Evolutionary conservation across 2,329 filamentous ascomycete species (phyloP), one percentile per base, ranked within the genome.

Genomic region (Trichoderma harzianum): DNA sequence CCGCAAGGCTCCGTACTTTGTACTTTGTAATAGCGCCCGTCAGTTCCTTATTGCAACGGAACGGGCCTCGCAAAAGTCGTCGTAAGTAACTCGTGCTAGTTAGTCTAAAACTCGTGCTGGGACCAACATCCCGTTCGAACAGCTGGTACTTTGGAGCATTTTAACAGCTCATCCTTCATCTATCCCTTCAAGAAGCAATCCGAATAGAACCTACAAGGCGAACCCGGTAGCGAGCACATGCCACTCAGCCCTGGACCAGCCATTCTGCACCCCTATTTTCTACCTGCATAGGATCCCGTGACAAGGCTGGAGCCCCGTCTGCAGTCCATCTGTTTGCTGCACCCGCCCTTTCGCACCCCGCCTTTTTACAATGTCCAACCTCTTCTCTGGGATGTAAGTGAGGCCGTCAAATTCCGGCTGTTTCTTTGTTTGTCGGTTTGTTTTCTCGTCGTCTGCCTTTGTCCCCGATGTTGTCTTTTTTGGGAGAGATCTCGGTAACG

Each of bases 311-410:
- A 70, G 55, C 71, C 60, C 36, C 57, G 60, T 24, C 55, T 60
- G 51, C 57, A 43, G 32, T 69, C 61, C 34, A 53, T 61, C 69
- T 51, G 57, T 57, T 63, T 36, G 24, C 70, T 69, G 72, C 64
- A 68, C 60, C 64, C 66, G 60, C 62, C 51, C 58, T 61, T 68
- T 64, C 62, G 36, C 65, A 60, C 69, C 69, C 70, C 73, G 64
- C 72, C 60, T 70, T 73, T 62, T 61, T 61, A 77, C 79, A 26
- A 89, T 89, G 87, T 89, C 87, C 76, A 88, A 88, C 82, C 82
- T 89, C 77, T 89, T 89, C 79, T 89, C 87, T 77, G 87, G 87
- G 81, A 89, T 89, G 87, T 89, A 83, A 87, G 87, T 87, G 70
- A 73, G 68, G 70, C 36, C 32, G 34, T 60, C 32, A 12, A 24